Conservation (phyloP, 148 eudicot species). For the Camellia sinensis region DNA sequence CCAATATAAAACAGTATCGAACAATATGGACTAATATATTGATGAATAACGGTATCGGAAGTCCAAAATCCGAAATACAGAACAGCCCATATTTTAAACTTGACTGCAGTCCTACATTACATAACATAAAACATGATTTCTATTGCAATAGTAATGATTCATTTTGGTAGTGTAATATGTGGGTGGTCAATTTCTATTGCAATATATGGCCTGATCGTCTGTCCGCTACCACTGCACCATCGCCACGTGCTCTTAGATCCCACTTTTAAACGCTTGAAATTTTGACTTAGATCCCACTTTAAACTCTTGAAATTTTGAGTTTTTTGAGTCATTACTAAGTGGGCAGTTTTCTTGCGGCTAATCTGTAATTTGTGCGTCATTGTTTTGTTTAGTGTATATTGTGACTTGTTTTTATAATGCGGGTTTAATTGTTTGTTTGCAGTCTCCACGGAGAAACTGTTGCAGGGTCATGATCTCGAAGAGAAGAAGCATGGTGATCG, state of each 20-base stretch:
- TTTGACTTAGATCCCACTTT: too few species aligned
- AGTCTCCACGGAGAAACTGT: conserved; percentile 70
- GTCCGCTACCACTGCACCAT: too few species aligned
- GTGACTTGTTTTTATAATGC: neutral
- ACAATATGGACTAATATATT: too few species aligned
- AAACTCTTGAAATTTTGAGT: neutral
- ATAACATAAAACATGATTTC: neutral
- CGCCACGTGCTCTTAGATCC: too few species aligned
- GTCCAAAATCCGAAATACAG: too few species aligned
- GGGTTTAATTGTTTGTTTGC: conserved; percentile 17
- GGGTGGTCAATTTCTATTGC: too few species aligned
- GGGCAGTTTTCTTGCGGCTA: neutral
- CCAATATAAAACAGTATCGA: too few species aligned
- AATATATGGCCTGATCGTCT: too few species aligned
- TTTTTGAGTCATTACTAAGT: neutral
- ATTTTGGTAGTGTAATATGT: too few species aligned
- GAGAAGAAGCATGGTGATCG: conserved; percentile 45
- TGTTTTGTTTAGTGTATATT: neutral
- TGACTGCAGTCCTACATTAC: neutral
- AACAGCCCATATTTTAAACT: too few species aligned
- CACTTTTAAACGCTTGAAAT: too few species aligned
- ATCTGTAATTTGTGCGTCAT: neutral
- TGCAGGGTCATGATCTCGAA: conserved; percentile 48
- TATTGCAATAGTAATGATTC: neutral
- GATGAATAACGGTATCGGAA: too few species aligned